Base-by-base conservation (phyloP, 345 rosid species). In the Hibiscus tridactylites region DNA sequence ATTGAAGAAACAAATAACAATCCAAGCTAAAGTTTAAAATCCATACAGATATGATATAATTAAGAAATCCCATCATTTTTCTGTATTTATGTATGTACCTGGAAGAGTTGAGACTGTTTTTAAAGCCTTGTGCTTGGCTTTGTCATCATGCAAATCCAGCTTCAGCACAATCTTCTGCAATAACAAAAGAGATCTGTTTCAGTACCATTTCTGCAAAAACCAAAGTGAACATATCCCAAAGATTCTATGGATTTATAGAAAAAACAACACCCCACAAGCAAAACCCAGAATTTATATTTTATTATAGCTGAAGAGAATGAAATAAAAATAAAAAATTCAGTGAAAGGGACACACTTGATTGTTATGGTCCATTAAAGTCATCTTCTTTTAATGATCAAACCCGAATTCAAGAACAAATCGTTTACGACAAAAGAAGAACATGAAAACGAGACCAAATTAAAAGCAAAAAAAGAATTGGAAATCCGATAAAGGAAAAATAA, bases 91-190 rank as follows among this genome's bases (percentile, higher is more conserved):
- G 59, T 57, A 19, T 58, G 61, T 77, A 94, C 98, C 98, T 83
- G 87, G 74, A 39, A 94, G 89, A 72, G 91, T 80, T 52, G 98
- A 87, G 71, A 90, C 96, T 28, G 92, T 85, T 82, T 83, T 91
- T 61, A 94, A 49, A 44, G 97, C 98, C 85, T 90, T 94, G 66
- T 88, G 95, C 83, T 91, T 94, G 61, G 88, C 96, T 70, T 87
- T 91, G 73, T 79, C 91, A 74, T 90, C 93, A n/a, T 77, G 75
- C 75, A 94, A 74, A 62, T 91, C 97, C 89, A 91, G 26, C 78
- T 82, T 91, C 80, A 94, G 19, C 58, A 88, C 93, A 54, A 85
- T 50, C 85, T 91, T 94, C 98, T 94, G 91, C 88, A 81, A 71
- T 3, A 71, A 73, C 37, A 31, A 72, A 37, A 44, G 3, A 65